These are phyloP conservation scores for Chlorokybus atmophyticus DNA, from an alignment of 139 green algal genomes.

Conservation along the genomic window DNA sequence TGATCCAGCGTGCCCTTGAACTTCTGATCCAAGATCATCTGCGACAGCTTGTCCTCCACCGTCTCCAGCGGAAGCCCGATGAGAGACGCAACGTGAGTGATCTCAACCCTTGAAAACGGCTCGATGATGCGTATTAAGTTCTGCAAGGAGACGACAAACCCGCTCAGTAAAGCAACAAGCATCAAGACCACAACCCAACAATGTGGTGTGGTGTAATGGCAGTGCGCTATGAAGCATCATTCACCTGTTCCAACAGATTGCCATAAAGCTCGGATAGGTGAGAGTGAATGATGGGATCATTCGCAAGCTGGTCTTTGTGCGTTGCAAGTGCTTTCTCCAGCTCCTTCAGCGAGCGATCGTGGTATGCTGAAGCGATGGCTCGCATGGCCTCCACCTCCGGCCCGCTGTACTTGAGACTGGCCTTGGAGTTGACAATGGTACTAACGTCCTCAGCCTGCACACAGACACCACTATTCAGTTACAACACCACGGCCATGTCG, in stretches of 20 bases:
- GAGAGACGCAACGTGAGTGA: constrained; percentile 73
- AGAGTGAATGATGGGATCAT: constrained; percentile 70
- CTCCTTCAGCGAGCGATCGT: constrained; percentile 61
- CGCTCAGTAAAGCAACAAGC: too few species aligned
- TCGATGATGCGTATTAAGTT: constrained; percentile 72
- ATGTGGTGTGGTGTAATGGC: too few species aligned
- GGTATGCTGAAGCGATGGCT: constrained; percentile 72
- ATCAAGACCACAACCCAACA: too few species aligned
- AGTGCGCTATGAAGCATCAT: too few species aligned
- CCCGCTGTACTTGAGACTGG: constrained; percentile 79
- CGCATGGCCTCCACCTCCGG: constrained; percentile 78
- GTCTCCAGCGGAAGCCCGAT: constrained; percentile 62
- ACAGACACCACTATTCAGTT: too few species aligned
- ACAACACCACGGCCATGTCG: too few species aligned
- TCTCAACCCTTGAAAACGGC: constrained; percentile 84
- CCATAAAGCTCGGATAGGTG: constrained; percentile 71
- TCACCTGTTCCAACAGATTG: constrained; percentile 43
- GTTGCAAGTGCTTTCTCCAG: constrained; percentile 56
- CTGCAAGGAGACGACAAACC: too few species aligned
- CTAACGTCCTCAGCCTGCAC: constrained; percentile 55
- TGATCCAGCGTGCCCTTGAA: constrained; percentile 83
- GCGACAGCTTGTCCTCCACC: constrained; percentile 83
- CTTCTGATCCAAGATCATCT: constrained; percentile 99
- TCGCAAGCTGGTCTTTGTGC: constrained; percentile 62
- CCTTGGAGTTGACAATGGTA: constrained; percentile 80